Evolutionary conservation across 2,329 filamentous ascomycete species (phyloP), one percentile per base, ranked within the genome.

Genomic region (Plectosphaerella cucumerina): DNA sequence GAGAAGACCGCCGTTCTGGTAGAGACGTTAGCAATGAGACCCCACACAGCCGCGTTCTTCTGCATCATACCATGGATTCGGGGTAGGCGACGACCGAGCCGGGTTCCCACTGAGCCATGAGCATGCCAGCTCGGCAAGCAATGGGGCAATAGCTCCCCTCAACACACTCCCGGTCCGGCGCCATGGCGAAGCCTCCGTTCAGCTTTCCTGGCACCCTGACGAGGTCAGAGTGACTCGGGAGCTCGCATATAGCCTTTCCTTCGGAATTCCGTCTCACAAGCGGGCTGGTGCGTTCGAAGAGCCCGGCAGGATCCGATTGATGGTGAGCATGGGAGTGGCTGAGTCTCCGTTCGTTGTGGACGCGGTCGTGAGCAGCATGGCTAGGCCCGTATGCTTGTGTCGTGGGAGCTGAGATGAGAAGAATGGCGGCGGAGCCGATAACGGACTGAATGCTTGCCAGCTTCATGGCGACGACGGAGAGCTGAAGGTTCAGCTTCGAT

Each of bases 121-220:
- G 81, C 72, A 89, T 81, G 53, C 88, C 88, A 0, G 87, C 67
- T 53, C 85, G 86, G 65, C 89, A 92, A 49, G 89, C 88, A 65
- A 88, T 85, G 2, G 89, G 89, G 63, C 89, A 92, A 68, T 86
- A 91, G 57, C 66, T 80, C 52, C 83, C 86, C 5, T 82, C 78
- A 52, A 72, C 74, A 66, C 89, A 92, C 49, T 78, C 65, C 64
- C 87, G 80, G 65, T 92, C 84, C 4, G 88, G 87, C 60, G 85
- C 87, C 81, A 92, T 84, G 41, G 88, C 89, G 84, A 88, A 93
- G 54, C 89, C 89, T 47, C 75, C 85, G 70, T 93, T 93, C 64
- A 71, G 63, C 42, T 66, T 65, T 48, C 72, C 72, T 5, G 86
- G 86, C 48, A 93, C 77, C 14, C 81, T 66, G 43, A 90, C 80